Base-by-base conservation (phyloP, 805 yeast species). In the Saccharomyces paradoxus region DNA sequence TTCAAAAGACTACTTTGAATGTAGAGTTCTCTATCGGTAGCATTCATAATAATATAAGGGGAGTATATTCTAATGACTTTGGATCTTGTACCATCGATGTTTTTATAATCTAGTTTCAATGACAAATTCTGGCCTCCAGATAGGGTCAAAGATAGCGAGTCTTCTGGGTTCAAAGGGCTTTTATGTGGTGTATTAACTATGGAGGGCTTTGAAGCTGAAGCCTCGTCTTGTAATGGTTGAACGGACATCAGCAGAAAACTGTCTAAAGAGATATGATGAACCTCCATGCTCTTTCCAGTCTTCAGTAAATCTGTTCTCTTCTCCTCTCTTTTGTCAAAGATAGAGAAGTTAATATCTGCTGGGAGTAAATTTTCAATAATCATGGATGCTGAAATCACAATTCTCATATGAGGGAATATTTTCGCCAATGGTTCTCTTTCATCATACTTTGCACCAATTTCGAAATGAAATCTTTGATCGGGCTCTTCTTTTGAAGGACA, bases 361-460 rank as follows among this genome's bases (percentile, higher is more conserved):
- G 99, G 98, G 50, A 95, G 68, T 51, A 89, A 73, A 63, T 94
- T 94, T 60, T 87, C 90, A 55, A 94, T 76, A 60, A 87, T 88
- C 49, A 94, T 71, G 0, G 99, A 98, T 0, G 98, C 89, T 0
- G 94, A 82, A 6, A 94, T 71, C 3, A 83, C 78, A 26, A 94
- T 71, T 8, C 76, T 78, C 87, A 92, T 79, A 62, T 88, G 94
- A 0, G 99, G 99, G 63, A 89, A 95, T 1, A 87, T 78, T 55
- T 77, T 75, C 0, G 87, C 79, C 27, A 90, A 71, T 0, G 89
- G 90, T 58, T 88, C 95, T n/a, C 78, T 75, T 17, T 72, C 67
- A 58, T 86, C 82, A 67, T 71, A 86, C 48, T 73, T 69, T 0
- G 92, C 89, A 60, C 81, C 86, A 0, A 86, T 86, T 60, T 87